Evolutionary conservation across 306 rosid species (phyloP).

Genomic region (Sophora flavescens): DNA sequence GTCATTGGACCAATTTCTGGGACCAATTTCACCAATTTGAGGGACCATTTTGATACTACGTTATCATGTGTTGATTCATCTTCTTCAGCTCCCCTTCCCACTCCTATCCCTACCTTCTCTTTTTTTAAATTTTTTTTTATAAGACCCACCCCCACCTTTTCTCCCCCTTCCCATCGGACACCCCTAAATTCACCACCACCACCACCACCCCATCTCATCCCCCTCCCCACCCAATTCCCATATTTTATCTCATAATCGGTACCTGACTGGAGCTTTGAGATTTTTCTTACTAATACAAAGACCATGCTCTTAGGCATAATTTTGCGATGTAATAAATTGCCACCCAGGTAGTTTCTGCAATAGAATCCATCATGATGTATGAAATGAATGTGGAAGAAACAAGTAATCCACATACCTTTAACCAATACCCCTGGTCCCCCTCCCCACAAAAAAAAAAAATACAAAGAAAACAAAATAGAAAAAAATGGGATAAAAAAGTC

Average conservation of each 20-base stretch:
- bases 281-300: slow-evolving; percentile 1
- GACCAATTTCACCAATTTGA: too few relatives aligned
- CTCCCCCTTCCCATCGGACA: too few relatives aligned
- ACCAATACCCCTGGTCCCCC: slow-evolving; percentile 21
- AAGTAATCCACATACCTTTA: slow-evolving; percentile 10
- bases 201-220: too few relatives aligned
- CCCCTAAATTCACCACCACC: too few relatives aligned
- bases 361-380: slow-evolving; percentile 9
- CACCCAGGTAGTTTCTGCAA: slow-evolving; percentile 1
- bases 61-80: too few relatives aligned
- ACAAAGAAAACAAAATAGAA: background rate
- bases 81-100: too few relatives aligned
- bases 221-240: too few relatives aligned
- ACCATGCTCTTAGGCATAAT: slow-evolving; percentile 26
- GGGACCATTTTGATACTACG: too few relatives aligned
- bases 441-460: background rate
- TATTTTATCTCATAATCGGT: slow-evolving; percentile 30
- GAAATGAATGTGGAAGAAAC: slow-evolving; percentile 29
- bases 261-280: slow-evolving; percentile 1
- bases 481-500: background rate
- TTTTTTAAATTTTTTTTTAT: too few relatives aligned
- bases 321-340: slow-evolving; percentile 28
- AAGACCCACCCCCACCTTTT: too few relatives aligned
- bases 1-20: too few relatives aligned
- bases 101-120: too few relatives aligned